Evolutionary conservation across 2,329 filamentous ascomycete genomes (phyloP), one percentile per base, ranked within the genome.

Genomic region (Pseudogymnoascus sp.): DNA sequence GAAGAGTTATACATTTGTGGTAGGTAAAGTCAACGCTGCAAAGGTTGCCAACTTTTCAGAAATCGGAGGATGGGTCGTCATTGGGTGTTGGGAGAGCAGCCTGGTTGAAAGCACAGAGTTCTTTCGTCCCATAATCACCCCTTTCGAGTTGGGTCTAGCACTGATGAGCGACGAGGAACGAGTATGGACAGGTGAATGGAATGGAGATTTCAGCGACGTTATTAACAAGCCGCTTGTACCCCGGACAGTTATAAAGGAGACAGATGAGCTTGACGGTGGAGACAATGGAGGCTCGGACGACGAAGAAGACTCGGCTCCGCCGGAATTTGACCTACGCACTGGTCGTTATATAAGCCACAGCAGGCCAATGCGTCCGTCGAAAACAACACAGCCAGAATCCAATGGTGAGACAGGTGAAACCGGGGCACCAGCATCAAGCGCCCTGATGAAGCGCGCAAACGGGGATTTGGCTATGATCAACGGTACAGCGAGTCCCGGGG

Each of bases 41-140:
- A 99, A 99, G 74, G 81, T 99, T 20, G 94, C 94, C 57, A 99
- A 99, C 74, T 99, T 99, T 75, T 85, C 88, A 62, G 94, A 99
- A 74, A 85, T 99, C 4, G 93, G 92, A 43, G 93, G 92, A 14
- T 99, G 94, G 94, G 92, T 97, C 0, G 92, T 97, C 0, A 90
- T 99, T 8, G 93, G 94, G 2, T 99, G 94, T 75, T 99, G 94
- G 94, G 94, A 99, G 76, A 96, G 92, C 73, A 91, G 89, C 63
- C 77, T 97, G 58, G 84, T 99, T 4, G 93, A 97, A 68, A 91
- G 92, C 65, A 88, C 89, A 62, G 89, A 89, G 6, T 96, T 96
- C 71, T 97, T 87, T 81, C 84, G 86, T 68, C 92, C 92, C 0
- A 86, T 97, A 8, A 86, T 97, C 39, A 99, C 94, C n/a, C 93